phyloP scores from a whole-genome alignment of 768 basidiomycete genomes.

The Nevesoporus exiguus region DNA sequence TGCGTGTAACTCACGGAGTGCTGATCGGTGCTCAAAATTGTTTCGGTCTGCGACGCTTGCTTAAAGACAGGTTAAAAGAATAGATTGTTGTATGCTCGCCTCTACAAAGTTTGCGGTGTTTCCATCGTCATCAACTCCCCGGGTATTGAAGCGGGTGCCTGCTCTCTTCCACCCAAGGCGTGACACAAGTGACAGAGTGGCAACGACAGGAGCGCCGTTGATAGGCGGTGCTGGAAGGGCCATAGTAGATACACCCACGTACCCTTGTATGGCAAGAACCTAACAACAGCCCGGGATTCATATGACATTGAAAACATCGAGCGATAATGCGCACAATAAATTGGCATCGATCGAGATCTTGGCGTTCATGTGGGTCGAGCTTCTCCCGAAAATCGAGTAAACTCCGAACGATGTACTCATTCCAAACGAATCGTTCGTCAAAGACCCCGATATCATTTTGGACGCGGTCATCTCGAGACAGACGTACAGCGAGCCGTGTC shows the following conservation, averaged over 20 bases:
- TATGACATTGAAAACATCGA: conserved; percentile 7
- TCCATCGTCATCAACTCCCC: conserved; percentile 94
- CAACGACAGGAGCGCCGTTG: conserved; percentile 66
- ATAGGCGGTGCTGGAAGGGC: conserved; percentile 72
- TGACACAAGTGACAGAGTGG: conserved; percentile 78
- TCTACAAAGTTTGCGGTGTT: conserved; percentile 97
- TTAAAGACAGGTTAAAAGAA: conserved; percentile 3
- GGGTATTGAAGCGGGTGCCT: conserved; percentile 94
- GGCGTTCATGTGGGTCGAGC: conserved; percentile 63
- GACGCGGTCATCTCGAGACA: conserved; percentile 47
- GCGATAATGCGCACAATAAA: conserved; percentile 63
- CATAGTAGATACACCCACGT: conserved; percentile 79
- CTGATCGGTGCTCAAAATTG: conserved; percentile 80
- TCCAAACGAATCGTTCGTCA: conserved; percentile 93
- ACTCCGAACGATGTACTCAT: conserved; percentile 83
- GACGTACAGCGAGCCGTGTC: conserved; percentile 68
- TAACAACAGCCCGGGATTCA: conserved; percentile 30
- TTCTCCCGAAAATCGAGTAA: conserved; percentile 85
- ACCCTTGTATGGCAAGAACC: conserved; percentile 93
- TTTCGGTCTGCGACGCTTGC: conserved; percentile 69
- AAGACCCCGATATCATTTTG: conserved; percentile 55
- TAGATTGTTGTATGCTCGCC: conserved; percentile 39
- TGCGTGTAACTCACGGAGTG: conserved; percentile 91
- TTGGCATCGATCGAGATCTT: conserved; percentile 76
- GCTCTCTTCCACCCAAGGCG: conserved; percentile 93